Evolutionary conservation across 371 early-diverging fungal genomes (phyloP), one percentile per base, ranked within the genome.

Genomic region (Circinella umbellata): DNA sequence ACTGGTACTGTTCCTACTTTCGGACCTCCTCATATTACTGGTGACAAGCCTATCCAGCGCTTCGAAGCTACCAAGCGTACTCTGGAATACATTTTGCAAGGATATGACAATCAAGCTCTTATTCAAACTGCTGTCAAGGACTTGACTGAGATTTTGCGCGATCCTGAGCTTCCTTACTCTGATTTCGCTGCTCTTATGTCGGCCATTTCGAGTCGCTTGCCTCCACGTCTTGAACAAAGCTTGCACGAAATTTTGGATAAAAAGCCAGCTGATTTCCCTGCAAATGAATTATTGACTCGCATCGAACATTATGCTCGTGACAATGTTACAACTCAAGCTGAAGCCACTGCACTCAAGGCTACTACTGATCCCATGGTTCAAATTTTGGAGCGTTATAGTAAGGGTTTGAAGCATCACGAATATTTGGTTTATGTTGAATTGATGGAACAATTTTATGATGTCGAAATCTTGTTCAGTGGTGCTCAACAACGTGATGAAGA

Each of bases 141-240:
- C 59, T 80, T 97, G 59, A 74, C 91, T 46, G 94, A 92, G 68
- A 80, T 92, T 4, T 82, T 97, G 70, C 86, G 87, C 66, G 85
- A 92, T 71, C 88, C 89, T 3, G 92, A 94, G 63, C 88, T 98
- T 51, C 99, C 99, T 34, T 93, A 91, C 86, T 84, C 90, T 54
- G 96, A 96, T 80, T 80, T 94, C 76, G 84, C 81, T 66, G 88
- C 94, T 70, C 87, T 93, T 46, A 86, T 98, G 61, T 94, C 97
- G 39, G 85, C 93, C 6, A 78, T 98, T 47, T 84, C 91, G 66
- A 93, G 96, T 69, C 93, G 98, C 73, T 90, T 98, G 69, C 98
- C 98, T 48, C 77, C 87, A 68, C 86, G 89, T 57, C 82, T 98
- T 66, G 91, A 92, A 38, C 38, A 76, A 3, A 76, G 86, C 14